Conservation (phyloP, 2,329 filamentous ascomycete species). For the Colletotrichum agaves region DNA sequence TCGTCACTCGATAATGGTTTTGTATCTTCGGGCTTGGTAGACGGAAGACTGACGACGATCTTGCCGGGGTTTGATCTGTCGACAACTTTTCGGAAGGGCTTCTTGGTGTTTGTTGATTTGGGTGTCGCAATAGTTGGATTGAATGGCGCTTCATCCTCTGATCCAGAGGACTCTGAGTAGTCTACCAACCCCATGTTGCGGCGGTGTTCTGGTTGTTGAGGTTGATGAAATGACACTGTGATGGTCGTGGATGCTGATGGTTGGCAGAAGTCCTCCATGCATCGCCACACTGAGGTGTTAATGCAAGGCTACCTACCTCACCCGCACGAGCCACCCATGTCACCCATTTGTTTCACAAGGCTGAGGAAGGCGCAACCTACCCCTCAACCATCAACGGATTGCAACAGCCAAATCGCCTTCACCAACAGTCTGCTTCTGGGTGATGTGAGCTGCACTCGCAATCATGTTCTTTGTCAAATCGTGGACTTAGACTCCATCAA, state of each 20-base stretch:
- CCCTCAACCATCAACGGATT: conserved; percentile 29
- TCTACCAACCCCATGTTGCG: conserved; percentile 78
- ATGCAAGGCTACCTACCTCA: conserved; percentile 22
- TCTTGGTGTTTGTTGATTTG: conserved; percentile 52
- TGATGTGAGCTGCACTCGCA: conserved; percentile 33
- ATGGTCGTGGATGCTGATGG: conserved; percentile 23
- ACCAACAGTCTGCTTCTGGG: conserved; percentile 11
- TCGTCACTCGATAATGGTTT: conserved; percentile 53
- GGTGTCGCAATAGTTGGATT: conserved; percentile 46
- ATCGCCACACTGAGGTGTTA: conserved; percentile 21
- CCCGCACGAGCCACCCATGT: conserved; percentile 24
- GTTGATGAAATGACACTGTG: conserved; percentile 6
- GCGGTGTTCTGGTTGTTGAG: neutral
- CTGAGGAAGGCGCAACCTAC: conserved; percentile 34
- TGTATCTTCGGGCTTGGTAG: conserved; percentile 50
- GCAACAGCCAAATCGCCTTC: neutral
- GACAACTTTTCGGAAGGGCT: conserved; percentile 81
- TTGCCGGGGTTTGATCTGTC: conserved; percentile 84
- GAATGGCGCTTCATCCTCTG: conserved; percentile 55
- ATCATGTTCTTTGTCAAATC: conserved; percentile 29
- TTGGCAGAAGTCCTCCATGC: neutral
- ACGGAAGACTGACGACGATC: conserved; percentile 82
- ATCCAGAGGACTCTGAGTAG: conserved; percentile 84
- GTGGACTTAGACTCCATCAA: conserved; percentile 18
- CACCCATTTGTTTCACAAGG: conserved; percentile 38